Evolutionary conservation across 495 filamentous ascomycete genomes (phyloP).

Genomic region (Penicillium cataractarum): DNA sequence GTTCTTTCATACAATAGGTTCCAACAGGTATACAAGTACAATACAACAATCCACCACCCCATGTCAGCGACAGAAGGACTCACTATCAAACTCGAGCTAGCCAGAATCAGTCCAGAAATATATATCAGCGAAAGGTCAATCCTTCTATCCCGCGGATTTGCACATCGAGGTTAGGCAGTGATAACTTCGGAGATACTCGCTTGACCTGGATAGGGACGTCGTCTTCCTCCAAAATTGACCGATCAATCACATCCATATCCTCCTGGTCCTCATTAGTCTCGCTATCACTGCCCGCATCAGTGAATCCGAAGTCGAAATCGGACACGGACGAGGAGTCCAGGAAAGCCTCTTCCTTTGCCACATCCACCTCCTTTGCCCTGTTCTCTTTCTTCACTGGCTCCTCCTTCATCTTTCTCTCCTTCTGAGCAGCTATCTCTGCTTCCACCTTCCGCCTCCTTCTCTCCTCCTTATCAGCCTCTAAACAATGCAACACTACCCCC

Average conservation of each 20-base stretch:
- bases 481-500: slow-evolving; percentile 20
- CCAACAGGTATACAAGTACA: slow-evolving; percentile 11
- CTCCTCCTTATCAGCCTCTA: neutral
- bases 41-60: neutral
- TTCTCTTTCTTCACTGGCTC: neutral
- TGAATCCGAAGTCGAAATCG: slow-evolving; percentile 34
- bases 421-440: neutral
- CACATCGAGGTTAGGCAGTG: slow-evolving; percentile 25
- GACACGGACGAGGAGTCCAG: slow-evolving; percentile 23
- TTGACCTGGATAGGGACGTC: slow-evolving; percentile 14
- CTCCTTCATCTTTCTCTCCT: neutral
- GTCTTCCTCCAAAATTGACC: slow-evolving; percentile 1
- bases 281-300: slow-evolving; percentile 23
- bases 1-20: slow-evolving; percentile 10
- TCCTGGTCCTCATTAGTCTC: slow-evolving; percentile 11
- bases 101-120: neutral
- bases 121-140: slow-evolving; percentile 22
- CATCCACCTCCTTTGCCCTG: neutral
- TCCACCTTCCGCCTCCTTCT: slow-evolving; percentile 1
- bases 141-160: slow-evolving; percentile 28
- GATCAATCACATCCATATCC: neutral
- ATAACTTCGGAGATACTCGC: slow-evolving; percentile 25
- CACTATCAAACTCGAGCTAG: neutral
- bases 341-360: neutral
- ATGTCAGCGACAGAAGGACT: neutral